These are phyloP conservation scores for Macadamia integrifolia DNA, from an alignment of 164 flowering plant species.

Conservation along the genomic window DNA sequence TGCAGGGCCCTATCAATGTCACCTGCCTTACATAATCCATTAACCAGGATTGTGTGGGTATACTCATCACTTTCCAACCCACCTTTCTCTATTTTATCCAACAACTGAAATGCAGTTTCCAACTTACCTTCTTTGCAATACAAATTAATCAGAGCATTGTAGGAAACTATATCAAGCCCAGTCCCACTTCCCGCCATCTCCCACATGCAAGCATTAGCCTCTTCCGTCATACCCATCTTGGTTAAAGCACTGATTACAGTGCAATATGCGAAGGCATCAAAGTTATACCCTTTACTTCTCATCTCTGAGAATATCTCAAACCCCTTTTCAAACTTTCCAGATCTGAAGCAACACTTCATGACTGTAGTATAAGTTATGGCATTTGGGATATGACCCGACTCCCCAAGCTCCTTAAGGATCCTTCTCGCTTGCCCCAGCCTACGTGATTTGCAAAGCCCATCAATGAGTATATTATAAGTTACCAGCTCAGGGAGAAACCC, in stretches of 20 bases:
- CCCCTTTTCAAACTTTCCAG: not conserved
- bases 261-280: not conserved
- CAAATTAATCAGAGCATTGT: not conserved
- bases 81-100: not conserved
- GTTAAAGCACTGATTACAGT: not conserved
- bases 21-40: not conserved
- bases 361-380: not conserved
- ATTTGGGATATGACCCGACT: not conserved
- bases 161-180: not conserved
- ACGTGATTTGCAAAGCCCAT: conserved; percentile 65
- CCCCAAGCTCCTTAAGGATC: not conserved
- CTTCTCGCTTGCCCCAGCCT: conserved; percentile 17
- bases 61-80: not conserved
- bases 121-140: not conserved
- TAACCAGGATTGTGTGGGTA: not conserved
- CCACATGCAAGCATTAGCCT: not conserved
- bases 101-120: not conserved
- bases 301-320: not conserved
- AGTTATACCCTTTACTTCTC: not conserved
- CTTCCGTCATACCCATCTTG: not conserved
- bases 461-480: conserved; percentile 75
- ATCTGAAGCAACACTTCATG: not conserved
- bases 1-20: no score
- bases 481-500: conserved; percentile 48
- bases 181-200: not conserved